Evolutionary conservation across 352 stramenopile species (phyloP).

Genomic region (Globisporangium paroecandrum): DNA sequence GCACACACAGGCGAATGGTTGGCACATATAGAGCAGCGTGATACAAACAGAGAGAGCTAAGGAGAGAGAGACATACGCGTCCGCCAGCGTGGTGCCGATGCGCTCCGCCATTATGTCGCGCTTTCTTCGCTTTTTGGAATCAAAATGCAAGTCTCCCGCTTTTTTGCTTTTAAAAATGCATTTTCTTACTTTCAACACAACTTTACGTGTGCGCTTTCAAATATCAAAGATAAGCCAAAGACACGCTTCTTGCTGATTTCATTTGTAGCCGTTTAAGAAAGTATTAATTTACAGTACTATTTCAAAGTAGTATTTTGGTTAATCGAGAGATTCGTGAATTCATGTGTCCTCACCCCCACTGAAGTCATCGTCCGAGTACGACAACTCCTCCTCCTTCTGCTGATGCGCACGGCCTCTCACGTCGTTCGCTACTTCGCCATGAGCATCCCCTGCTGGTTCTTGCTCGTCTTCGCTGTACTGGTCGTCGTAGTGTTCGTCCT

Average conservation of each 20-base stretch:
- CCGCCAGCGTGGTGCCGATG: background rate
- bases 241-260: background rate
- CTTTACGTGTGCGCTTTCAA: background rate
- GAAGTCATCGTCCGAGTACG: constrained; percentile 43
- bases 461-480: constrained; percentile 18
- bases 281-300: background rate
- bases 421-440: background rate
- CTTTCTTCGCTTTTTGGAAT: background rate
- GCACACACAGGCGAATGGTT: background rate
- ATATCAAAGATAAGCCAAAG: background rate
- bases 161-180: background rate
- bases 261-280: too few species aligned
- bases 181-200: background rate
- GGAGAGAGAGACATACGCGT: background rate
- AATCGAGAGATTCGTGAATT: background rate
- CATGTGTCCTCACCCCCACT: constrained; percentile 14
- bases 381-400: constrained; percentile 12
- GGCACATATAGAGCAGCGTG: background rate
- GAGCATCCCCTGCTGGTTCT: constrained; percentile 8
- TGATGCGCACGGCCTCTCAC: background rate
- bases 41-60: background rate
- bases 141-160: background rate
- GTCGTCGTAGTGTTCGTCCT: constrained; percentile 39
- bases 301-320: too few species aligned
- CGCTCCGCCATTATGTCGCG: background rate